These are phyloP conservation scores for Achlya hypogyna DNA, from an alignment of 352 stramenopile species.

Conservation along the genomic window DNA sequence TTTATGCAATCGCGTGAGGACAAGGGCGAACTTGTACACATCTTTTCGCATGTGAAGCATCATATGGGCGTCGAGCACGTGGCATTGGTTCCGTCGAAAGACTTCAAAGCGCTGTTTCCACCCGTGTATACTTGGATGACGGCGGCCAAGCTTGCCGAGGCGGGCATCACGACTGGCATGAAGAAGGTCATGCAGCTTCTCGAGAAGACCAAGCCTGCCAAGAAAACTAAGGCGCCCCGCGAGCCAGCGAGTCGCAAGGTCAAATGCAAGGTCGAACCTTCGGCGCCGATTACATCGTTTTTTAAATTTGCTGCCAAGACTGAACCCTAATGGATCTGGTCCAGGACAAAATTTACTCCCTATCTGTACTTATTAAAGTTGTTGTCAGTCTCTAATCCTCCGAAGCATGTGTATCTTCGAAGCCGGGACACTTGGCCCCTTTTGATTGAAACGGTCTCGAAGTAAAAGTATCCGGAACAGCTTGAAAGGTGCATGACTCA, in stretches of 20 bases:
- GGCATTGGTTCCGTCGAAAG: constrained; percentile 34
- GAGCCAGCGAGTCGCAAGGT: neutral
- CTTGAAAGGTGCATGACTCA: too few species aligned
- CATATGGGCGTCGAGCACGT: constrained; percentile 85
- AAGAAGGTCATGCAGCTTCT: constrained; percentile 79
- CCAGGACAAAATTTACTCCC: too few species aligned
- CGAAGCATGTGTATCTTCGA: too few species aligned
- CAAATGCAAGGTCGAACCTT: neutral
- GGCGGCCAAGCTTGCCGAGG: constrained; percentile 52
- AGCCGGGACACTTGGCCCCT: too few species aligned
- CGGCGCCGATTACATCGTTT: neutral
- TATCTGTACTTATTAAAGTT: too few species aligned
- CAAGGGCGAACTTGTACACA: constrained; percentile 64
- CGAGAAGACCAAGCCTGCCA: neutral
- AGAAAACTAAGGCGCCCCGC: neutral
- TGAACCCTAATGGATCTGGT: too few species aligned
- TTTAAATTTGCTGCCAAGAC: constrained; percentile 9
- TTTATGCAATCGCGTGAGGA: constrained; percentile 35
- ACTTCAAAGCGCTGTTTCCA: neutral
- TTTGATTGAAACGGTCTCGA: too few species aligned
- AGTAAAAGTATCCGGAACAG: too few species aligned
- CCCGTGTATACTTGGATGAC: constrained; percentile 52
- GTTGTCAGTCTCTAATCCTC: too few species aligned
- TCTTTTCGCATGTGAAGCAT: constrained; percentile 88
- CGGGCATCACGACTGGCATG: constrained; percentile 80